Conservation (phyloP, 306 rosid genomes). For the Hippophae gyantsensis region DNA sequence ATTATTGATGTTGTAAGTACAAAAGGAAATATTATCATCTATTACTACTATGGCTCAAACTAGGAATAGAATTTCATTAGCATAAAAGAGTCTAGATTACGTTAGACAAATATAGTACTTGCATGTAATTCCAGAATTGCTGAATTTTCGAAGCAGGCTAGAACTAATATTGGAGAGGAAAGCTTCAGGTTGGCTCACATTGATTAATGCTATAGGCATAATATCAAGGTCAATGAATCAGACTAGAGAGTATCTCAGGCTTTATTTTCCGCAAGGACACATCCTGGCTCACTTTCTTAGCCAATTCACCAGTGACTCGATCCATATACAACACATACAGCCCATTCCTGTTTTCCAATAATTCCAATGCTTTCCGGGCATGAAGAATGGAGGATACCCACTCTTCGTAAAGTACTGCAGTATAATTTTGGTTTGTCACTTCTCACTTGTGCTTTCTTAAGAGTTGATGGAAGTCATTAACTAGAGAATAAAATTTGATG, state of each 20-base stretch:
- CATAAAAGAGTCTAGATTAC: no score
- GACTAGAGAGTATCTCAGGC: constrained; percentile 40
- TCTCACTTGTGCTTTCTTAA: constrained; percentile 6
- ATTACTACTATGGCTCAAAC: no score
- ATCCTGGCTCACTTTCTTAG: constrained; percentile 39
- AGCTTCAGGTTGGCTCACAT: not conserved
- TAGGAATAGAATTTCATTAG: no score
- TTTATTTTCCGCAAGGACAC: constrained; percentile 44
- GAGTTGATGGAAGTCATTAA: not conserved
- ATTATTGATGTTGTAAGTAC: no score
- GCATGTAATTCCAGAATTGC: no score
- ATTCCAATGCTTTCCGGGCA: constrained; percentile 57
- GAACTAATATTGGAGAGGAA: not conserved
- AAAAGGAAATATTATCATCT: no score
- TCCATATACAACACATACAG: constrained; percentile 69
- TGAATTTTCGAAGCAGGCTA: no score
- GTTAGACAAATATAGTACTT: no score
- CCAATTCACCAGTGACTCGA: constrained; percentile 62
- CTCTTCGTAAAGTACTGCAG: constrained; percentile 70
- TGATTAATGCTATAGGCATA: not conserved
- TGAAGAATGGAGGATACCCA: constrained; percentile 69
- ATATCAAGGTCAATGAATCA: constrained; percentile 30
- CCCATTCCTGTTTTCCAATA: constrained; percentile 86
- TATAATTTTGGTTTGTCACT: constrained; percentile 12
- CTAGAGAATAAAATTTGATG: no score